Percentiles rank a stretch among this genome's conserved stretches.
Conservation (phyloP, 805 yeast genomes). For the Saccharomyces mikatae region DNA sequence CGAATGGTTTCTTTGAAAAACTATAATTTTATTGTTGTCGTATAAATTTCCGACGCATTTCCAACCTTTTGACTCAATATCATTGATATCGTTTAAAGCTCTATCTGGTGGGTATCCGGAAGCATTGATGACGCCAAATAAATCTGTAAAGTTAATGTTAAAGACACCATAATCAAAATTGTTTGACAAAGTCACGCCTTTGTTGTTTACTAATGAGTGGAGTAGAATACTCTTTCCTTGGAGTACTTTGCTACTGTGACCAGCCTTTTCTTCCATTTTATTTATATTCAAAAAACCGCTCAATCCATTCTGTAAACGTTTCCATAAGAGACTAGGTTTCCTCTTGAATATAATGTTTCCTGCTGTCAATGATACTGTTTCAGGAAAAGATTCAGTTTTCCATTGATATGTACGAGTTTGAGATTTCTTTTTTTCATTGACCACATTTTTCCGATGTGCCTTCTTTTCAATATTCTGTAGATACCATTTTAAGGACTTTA, state of each 20-base stretch:
- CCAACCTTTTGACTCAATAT: constrained; percentile 21
- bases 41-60: constrained; percentile 19
- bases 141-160: constrained; percentile 19
- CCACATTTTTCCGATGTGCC: constrained; percentile 12
- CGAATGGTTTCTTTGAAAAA: constrained; percentile 12
- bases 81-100: constrained; percentile 14
- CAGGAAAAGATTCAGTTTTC: constrained; percentile 5
- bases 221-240: neutral
- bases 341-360: constrained; percentile 14
- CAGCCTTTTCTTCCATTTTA: neutral
- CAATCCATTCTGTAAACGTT: neutral
- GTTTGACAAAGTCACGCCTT: constrained; percentile 1
- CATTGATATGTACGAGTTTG: constrained; percentile 19
- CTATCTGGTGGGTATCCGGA: constrained; percentile 20
- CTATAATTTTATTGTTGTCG: constrained; percentile 13
- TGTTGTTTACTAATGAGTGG: constrained; percentile 6
- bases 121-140: constrained; percentile 22
- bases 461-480: constrained; percentile 15
- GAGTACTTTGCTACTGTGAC: neutral
- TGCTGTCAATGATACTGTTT: constrained; percentile 7
- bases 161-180: constrained; percentile 1
- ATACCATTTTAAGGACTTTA: constrained; percentile 15
- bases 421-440: constrained; percentile 10
- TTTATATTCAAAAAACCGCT: neutral
- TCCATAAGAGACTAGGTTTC: neutral